Base-by-base conservation (phyloP, 2,329 filamentous ascomycete genomes). In the Verticillium klebahnii region DNA sequence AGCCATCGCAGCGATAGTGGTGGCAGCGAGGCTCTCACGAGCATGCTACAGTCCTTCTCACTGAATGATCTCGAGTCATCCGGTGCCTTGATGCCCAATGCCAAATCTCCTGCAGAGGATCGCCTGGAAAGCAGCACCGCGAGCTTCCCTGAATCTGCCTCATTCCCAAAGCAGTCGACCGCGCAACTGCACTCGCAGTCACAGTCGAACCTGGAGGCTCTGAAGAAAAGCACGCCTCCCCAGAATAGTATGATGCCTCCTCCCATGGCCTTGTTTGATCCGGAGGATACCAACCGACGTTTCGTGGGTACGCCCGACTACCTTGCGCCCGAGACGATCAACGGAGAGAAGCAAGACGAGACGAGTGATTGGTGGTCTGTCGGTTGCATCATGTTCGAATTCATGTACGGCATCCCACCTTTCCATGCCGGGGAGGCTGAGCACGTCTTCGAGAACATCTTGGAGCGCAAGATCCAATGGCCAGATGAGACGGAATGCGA, bases 321-420 rank as follows among this genome's bases (percentile, higher is more conserved):
- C 72, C 84, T 99, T 15, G 95, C 95, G 0, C 95, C 95, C 0
- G 96, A 99, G 73, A 99, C 96, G 0, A 96, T 99, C 71, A 93
- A 92, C 67, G 95, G 96, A 58, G 88, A 93, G 67, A 93, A 94
- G 1, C 95, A 99, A 74, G 95, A 99, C 71, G 94, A 98, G 74
- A 95, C 94, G 67, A 98, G 95, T 72, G 95, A 99, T 86, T 99
- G 95, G 95, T 99, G 95, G 95, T 98, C 95, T 25, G 84, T 99
- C n/a, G 95, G 95, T 1, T 99, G 96, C 74, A 98, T 99, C 68
- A 80, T 98, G 75, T 99, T 97, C 70, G 95, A 99, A 71, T 97
- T 97, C 67, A 79, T 99, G 2, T 98, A 92, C 71, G 95, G 95
- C 1, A 89, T 92, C 62, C 95, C 95, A 1, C 95, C 95, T 0